Conservation (phyloP, 2,329 filamentous ascomycete species). For the Dactylella cylindrospora region DNA sequence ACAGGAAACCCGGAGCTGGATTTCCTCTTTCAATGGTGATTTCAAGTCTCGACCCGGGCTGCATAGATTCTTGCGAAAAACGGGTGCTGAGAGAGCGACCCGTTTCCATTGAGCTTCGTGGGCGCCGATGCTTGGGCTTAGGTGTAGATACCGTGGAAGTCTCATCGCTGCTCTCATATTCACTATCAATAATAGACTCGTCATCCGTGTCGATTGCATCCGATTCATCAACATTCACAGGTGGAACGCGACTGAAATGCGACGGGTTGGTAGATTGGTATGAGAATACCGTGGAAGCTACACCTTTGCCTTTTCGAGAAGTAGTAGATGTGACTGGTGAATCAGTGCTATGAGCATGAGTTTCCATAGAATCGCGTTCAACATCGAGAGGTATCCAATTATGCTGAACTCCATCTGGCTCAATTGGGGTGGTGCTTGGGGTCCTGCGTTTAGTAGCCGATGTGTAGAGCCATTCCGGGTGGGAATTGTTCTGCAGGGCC, state of each 20-base stretch:
- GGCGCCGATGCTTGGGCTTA: slow-evolving; percentile 5
- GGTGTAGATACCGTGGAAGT: background rate
- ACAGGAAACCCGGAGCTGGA: too few species aligned
- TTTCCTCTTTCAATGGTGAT: too few species aligned
- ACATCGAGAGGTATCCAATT: slow-evolving; percentile 10
- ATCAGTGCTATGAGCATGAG: slow-evolving; percentile 14
- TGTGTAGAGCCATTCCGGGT: background rate
- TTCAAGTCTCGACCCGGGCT: too few species aligned
- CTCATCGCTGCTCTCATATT: slow-evolving; percentile 15
- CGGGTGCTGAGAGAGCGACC: slow-evolving; percentile 15
- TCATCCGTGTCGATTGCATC: slow-evolving; percentile 37
- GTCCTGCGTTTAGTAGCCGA: slow-evolving; percentile 11
- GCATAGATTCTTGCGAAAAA: slow-evolving; percentile 37
- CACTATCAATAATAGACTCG: slow-evolving; percentile 33
- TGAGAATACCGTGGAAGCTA: background rate
- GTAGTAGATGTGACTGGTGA: background rate
- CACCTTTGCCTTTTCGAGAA: background rate
- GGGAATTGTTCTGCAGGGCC: background rate
- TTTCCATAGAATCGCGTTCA: slow-evolving; percentile 29
- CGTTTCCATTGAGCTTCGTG: slow-evolving; percentile 23
- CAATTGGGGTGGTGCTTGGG: slow-evolving; percentile 2
- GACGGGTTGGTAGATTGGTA: background rate
- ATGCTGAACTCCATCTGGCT: too few species aligned
- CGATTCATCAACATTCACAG: slow-evolving; percentile 5
- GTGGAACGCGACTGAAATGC: slow-evolving; percentile 2